Conservation (phyloP, 805 yeast species). For the Starmerella lactis-condensi region DNA sequence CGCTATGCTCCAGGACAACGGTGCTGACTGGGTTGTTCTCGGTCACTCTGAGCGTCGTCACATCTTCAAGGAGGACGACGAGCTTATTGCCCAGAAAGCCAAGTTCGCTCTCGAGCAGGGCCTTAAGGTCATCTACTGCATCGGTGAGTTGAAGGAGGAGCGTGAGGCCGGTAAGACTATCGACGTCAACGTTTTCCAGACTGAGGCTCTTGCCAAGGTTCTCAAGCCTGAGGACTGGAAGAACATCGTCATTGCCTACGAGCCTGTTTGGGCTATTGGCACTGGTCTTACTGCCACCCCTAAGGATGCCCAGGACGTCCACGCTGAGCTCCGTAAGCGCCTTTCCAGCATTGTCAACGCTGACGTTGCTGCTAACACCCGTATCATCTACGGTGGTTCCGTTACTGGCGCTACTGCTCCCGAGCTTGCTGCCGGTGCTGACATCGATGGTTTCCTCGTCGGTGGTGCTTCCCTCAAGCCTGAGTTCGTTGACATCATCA, state of each 20-base stretch:
- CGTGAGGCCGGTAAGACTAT: slow-evolving; percentile 77
- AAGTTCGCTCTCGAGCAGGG: slow-evolving; percentile 84
- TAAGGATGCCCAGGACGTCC: slow-evolving; percentile 92
- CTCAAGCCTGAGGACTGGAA: slow-evolving; percentile 62
- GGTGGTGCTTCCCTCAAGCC: slow-evolving; percentile 99
- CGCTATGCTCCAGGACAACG: slow-evolving; percentile 71
- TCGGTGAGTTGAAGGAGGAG: slow-evolving; percentile 94
- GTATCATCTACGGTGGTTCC: slow-evolving; percentile 97
- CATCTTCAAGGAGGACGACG: slow-evolving; percentile 74
- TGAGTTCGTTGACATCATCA: slow-evolving; percentile 88
- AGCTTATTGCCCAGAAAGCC: slow-evolving; percentile 81
- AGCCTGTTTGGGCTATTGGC: slow-evolving; percentile 99
- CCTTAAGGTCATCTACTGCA: slow-evolving; percentile 80
- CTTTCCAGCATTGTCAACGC: slow-evolving; percentile 59
- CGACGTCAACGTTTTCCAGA: slow-evolving; percentile 72
- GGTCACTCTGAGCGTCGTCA: slow-evolving; percentile 99
- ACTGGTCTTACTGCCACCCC: slow-evolving; percentile 98
- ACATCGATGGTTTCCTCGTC: slow-evolving; percentile 96
- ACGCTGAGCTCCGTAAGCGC: slow-evolving; percentile 70
- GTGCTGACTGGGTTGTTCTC: slow-evolving; percentile 83
- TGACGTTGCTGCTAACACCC: slow-evolving; percentile 53
- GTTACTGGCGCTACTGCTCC: slow-evolving; percentile 87
- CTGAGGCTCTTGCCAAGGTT: slow-evolving; percentile 66
- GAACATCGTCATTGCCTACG: slow-evolving; percentile 87
- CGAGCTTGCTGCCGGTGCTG: slow-evolving; percentile 77